Conservation (phyloP, 2,329 filamentous ascomycete species). For the Thelonectria olida region DNA sequence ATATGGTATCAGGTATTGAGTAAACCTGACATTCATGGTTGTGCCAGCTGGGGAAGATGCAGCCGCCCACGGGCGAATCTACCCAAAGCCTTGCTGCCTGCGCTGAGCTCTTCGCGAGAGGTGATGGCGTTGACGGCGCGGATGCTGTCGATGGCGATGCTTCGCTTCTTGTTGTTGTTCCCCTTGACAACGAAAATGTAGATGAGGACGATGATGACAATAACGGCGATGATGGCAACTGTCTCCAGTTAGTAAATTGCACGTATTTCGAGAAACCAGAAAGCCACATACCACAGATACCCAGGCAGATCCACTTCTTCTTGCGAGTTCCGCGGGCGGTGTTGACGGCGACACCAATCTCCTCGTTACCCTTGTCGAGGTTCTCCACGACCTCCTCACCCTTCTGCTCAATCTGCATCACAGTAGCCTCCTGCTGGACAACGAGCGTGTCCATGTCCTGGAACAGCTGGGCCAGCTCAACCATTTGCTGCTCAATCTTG, state of each 20-base stretch:
- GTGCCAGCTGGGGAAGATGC: constrained; percentile 37
- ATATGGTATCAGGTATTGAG: neutral
- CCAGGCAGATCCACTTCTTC: constrained; percentile 98
- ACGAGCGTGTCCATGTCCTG: constrained; percentile 88
- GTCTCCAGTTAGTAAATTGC: constrained; percentile 37
- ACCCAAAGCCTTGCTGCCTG: constrained; percentile 26
- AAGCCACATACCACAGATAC: constrained; percentile 68
- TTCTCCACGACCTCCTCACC: constrained; percentile 87
- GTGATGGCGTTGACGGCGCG: constrained; percentile 34
- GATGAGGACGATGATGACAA: constrained; percentile 61
- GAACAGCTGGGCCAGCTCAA: constrained; percentile 87
- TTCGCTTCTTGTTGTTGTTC: constrained; percentile 44
- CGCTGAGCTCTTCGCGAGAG: constrained; percentile 22
- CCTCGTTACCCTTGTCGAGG: constrained; percentile 83
- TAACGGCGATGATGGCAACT: constrained; percentile 63
- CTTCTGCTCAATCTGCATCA: constrained; percentile 85
- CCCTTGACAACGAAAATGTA: constrained; percentile 55
- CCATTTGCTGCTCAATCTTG: constrained; percentile 92
- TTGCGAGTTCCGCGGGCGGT: constrained; percentile 82
- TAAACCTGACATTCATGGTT: constrained; percentile 20
- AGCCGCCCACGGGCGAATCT: constrained; percentile 31
- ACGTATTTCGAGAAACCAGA: neutral
- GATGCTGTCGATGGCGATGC: constrained; percentile 34
- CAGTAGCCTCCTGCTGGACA: constrained; percentile 83
- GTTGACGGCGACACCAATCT: constrained; percentile 82